Evolutionary conservation across 169 alveolate genomes (phyloP), one percentile per base, ranked within the genome.

Genomic region (Theileria parva): DNA sequence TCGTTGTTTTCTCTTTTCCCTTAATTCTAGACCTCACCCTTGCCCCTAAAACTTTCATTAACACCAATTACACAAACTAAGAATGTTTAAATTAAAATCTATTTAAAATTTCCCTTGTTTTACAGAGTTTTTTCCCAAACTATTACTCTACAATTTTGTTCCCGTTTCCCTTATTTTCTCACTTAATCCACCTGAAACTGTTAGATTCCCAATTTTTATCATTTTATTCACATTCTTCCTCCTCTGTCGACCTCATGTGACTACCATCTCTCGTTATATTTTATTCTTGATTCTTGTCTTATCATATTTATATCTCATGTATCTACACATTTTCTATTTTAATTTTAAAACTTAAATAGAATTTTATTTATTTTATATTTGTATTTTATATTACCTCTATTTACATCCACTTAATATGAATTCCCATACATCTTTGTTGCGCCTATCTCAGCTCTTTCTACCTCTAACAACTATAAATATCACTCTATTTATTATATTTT

Each of bases 201-300:
- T 28, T 25, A 59, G 67, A 59, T 59, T 59, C 67, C 37, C 11
- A 59, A 7, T 59, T 59, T 11, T 59, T 59, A 59, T 28, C 37
- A 59, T 59, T 59, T 59, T 11, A 25, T 59, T 25, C 67, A 25
- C 30, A 59, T 59, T 59, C 67, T 59, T 59, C 67, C 67, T 59
- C 37, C 28, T 59, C 37, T 59, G 0, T 59, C 11, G 30, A 25
- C 13, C 37, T 59, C 37, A 25, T 59, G 30, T 59, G 67, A 7
- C 67, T 59, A 59, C 23, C 30, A 59, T 59, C 27, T 59, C 67
- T 25, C 27, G 1, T 5, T 59, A 3, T 11, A 59, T 59, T 59
- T 8, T 5, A 5, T 59, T 25, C 2, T 13, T 57, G 37, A 57
- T 57, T 57, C 17, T 25, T 57, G 66, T 57, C 66, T 57, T 57